Conservation (phyloP, 192 early-diverging fungal genomes). For the Kickxella alabastrina region DNA sequence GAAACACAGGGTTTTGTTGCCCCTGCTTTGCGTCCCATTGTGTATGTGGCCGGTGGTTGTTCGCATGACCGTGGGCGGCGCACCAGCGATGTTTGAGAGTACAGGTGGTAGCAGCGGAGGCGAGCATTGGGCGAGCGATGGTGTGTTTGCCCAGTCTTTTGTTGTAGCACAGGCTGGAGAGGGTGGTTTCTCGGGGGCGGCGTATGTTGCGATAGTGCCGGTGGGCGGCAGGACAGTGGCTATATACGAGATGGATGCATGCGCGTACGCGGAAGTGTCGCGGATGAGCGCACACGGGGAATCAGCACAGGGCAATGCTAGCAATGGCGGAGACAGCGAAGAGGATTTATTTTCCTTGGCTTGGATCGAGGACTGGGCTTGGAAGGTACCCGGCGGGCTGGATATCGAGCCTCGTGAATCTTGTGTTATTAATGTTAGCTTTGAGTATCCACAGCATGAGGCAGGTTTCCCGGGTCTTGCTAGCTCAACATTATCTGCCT, state of each 20-base stretch:
- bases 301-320: not conserved
- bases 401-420: conserved; percentile 3
- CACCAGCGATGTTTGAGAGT: not conserved
- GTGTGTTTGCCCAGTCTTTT: not conserved
- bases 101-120: not conserved
- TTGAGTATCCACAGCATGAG: conserved; percentile 12
- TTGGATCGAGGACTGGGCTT: conserved; percentile 39
- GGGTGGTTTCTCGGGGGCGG: not conserved
- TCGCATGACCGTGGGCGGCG: not conserved
- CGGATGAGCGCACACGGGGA: not conserved
- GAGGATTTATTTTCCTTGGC: conserved; percentile 1
- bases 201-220: conserved; percentile 18
- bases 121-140: not conserved
- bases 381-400: conserved; percentile 2
- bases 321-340: not conserved
- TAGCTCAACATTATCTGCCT: no score
- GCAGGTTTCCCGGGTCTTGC: no score
- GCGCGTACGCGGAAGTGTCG: conserved; percentile 1
- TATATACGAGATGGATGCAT: conserved; percentile 15
- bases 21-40: not conserved
- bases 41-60: conserved; percentile 2
- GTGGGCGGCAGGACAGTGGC: not conserved
- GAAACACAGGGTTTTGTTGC: not conserved
- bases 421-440: conserved; percentile 17
- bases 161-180: not conserved